Conservation (phyloP, 768 basidiomycete species). For the Cystofilobasidium bisporidii region DNA sequence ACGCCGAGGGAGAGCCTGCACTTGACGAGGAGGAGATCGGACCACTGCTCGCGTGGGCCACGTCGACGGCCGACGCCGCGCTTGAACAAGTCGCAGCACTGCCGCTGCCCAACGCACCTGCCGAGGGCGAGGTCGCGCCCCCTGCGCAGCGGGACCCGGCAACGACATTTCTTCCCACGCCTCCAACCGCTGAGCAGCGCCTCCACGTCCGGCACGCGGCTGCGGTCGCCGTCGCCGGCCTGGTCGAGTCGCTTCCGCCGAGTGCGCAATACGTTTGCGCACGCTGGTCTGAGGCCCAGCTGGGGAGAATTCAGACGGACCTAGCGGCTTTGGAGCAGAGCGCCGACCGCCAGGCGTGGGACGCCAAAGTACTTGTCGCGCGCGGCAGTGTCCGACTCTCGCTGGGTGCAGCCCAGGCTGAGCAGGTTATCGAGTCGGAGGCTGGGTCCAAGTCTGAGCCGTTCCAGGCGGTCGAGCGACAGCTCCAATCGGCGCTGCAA, state of each 20-base stretch:
- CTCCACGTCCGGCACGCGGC: not conserved
- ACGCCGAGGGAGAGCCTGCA: not conserved
- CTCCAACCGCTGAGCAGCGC: not conserved
- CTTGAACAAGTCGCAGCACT: not conserved
- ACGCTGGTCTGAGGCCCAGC: not conserved
- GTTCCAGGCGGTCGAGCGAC: not conserved
- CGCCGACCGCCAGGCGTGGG: not conserved
- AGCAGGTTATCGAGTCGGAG: not conserved
- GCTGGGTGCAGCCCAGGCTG: not conserved
- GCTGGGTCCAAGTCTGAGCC: not conserved
- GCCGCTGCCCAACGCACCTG: not conserved
- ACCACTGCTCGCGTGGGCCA: not conserved
- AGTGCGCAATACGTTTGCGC: not conserved
- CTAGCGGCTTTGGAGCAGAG: not conserved
- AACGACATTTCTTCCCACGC: not conserved
- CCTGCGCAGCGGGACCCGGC: not conserved
- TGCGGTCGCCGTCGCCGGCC: not conserved
- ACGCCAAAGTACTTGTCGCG: not conserved
- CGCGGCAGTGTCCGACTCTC: not conserved
- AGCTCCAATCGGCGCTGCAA: not conserved
- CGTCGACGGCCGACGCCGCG: not conserved
- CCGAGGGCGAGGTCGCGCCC: not conserved
- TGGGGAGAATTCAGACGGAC: not conserved
- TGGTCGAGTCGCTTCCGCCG: not conserved
- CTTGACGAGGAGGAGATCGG: constrained; percentile 2